phyloP scores from a whole-genome alignment of 2,329 filamentous ascomycete species.

The Calonectria hongkongensis region DNA sequence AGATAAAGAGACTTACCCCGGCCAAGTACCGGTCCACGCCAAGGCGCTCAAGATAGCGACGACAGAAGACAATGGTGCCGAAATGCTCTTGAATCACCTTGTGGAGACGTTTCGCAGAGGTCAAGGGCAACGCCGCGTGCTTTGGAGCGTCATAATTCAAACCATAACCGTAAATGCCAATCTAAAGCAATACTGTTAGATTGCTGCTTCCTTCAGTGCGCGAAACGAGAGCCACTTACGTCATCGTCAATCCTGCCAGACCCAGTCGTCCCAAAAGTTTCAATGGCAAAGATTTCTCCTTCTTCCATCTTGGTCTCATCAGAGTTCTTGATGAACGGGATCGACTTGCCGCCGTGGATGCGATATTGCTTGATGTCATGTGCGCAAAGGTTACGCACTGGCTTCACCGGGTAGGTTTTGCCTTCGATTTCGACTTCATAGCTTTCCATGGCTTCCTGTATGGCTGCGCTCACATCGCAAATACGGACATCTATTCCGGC shows the following conservation, averaged over 20 bases:
- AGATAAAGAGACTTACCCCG: constrained; percentile 64
- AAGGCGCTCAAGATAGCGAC: constrained; percentile 79
- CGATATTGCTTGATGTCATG: constrained; percentile 90
- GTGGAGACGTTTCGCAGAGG: constrained; percentile 73
- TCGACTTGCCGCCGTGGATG: constrained; percentile 92
- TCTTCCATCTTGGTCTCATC: constrained; percentile 97
- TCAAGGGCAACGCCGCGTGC: constrained; percentile 62
- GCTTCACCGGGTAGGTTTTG: constrained; percentile 84
- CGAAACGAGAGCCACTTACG: constrained; percentile 64
- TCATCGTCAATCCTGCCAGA: constrained; percentile 88
- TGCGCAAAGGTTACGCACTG: constrained; percentile 87
- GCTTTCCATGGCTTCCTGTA: constrained; percentile 93
- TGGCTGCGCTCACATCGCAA: constrained; percentile 85
- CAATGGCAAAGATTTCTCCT: constrained; percentile 92
- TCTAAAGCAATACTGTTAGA: constrained; percentile 53
- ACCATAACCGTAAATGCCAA: constrained; percentile 72
- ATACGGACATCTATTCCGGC: constrained; percentile 93
- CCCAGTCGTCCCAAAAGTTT: constrained; percentile 94
- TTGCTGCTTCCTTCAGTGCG: accelerated
- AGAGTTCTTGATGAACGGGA: constrained; percentile 89
- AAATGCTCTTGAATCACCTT: constrained; percentile 78
- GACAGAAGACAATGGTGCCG: constrained; percentile 76
- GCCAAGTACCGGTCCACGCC: constrained; percentile 75
- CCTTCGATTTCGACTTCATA: constrained; percentile 89
- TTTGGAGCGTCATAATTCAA: constrained; percentile 61